Evolutionary conservation across 306 rosid genomes (phyloP).

Genomic region (Vigna hirtella): DNA sequence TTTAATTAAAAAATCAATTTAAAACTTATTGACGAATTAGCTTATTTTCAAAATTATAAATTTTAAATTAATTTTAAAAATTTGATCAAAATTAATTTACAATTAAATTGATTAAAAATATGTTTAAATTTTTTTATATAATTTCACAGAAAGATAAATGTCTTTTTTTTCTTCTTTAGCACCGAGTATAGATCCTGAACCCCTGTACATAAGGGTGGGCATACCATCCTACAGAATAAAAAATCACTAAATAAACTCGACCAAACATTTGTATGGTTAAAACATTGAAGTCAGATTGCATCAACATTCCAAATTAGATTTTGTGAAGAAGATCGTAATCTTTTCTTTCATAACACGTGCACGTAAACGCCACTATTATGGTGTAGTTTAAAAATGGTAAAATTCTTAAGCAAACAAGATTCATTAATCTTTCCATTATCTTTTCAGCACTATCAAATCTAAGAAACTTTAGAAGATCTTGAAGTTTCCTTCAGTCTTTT

Average conservation of each 20-base stretch:
- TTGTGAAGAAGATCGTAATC: conserved; percentile 19
- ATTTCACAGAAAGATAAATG: too few species aligned
- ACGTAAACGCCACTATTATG: conserved; percentile 22
- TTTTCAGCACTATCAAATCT: conserved; percentile 45
- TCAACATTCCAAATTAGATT: conserved; percentile 19
- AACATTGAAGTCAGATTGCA: background rate
- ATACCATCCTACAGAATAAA: too few species aligned
- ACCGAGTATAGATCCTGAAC: too few species aligned
- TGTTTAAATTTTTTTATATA: too few species aligned
- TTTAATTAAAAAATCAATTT: too few species aligned
- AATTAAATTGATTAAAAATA: too few species aligned
- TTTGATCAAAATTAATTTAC: too few species aligned
- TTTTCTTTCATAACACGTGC: conserved; percentile 18
- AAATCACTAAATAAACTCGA: background rate
- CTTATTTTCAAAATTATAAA: too few species aligned
- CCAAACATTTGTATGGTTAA: conserved; percentile 19
- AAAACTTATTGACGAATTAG: too few species aligned
- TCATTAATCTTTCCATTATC: conserved; percentile 1
- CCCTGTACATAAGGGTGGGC: too few species aligned
- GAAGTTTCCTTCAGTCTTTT: conserved; percentile 44
- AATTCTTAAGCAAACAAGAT: conserved; percentile 7
- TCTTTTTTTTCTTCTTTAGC: too few species aligned
- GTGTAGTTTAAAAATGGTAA: conserved; percentile 32
- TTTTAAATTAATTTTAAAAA: too few species aligned
- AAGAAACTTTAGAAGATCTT: conserved; percentile 47